Conservation (phyloP, 73 alveolate species). For the Paramecium pentaurelia region DNA sequence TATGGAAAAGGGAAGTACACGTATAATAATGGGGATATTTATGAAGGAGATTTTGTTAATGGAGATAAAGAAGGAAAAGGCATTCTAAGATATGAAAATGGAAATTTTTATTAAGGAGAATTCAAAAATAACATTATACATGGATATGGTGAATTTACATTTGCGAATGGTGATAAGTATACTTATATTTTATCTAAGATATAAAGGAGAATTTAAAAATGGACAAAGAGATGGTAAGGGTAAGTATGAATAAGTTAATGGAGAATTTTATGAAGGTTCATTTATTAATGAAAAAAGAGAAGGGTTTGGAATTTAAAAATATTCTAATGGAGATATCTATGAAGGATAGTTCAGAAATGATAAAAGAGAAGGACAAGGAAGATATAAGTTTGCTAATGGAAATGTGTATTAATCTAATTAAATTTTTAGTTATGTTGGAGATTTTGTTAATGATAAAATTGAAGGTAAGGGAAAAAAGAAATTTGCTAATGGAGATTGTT, state of each 20-base stretch:
- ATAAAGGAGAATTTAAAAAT: slow-evolving; percentile 76
- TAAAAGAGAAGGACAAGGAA: slow-evolving; percentile 35
- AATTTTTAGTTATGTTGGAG: not conserved
- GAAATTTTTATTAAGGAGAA: slow-evolving; percentile 71
- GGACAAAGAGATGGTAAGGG: slow-evolving; percentile 85
- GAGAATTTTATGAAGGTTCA: slow-evolving; percentile 88
- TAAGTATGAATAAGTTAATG: slow-evolving; percentile 65
- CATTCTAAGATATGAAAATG: slow-evolving; percentile 70
- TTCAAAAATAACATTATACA: slow-evolving; percentile 60
- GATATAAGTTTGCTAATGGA: slow-evolving; percentile 12
- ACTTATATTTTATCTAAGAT: not conserved
- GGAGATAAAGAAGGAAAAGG: slow-evolving; percentile 87
- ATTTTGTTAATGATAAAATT: not conserved
- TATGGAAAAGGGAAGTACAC: slow-evolving; percentile 64
- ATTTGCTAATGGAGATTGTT: slow-evolving; percentile 60
- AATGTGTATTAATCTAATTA: not conserved
- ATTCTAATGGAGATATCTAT: slow-evolving; percentile 1
- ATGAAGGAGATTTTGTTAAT: slow-evolving; percentile 79
- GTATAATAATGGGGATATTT: slow-evolving; percentile 55
- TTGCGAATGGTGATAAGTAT: slow-evolving; percentile 60
- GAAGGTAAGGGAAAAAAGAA: slow-evolving; percentile 59
- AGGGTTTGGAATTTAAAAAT: slow-evolving; percentile 72
- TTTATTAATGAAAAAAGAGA: slow-evolving; percentile 92
- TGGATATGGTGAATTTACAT: slow-evolving; percentile 62
- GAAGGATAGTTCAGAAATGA: slow-evolving; percentile 44